Evolutionary conservation across 192 early-diverging fungal genomes (phyloP).

Genomic region (Backusella tarrabulga): DNA sequence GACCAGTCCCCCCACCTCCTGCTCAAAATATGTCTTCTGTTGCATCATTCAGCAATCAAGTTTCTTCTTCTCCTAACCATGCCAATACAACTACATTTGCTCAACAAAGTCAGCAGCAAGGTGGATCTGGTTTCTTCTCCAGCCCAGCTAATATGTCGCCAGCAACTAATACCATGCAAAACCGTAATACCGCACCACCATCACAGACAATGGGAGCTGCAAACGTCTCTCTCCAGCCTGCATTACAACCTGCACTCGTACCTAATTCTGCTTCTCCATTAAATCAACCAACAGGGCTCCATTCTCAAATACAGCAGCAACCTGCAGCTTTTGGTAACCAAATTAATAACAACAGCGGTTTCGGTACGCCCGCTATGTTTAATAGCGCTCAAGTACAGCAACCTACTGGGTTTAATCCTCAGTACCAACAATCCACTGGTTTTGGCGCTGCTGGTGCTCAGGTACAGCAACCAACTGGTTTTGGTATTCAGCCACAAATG

Average conservation of each 20-base stretch:
- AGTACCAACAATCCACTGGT: constrained; percentile 2
- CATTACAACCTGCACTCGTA: neutral
- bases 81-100: neutral
- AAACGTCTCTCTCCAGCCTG: constrained; percentile 4
- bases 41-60: neutral
- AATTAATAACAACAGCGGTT: neutral
- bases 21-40: neutral
- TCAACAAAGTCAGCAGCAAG: neutral
- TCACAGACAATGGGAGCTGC: neutral
- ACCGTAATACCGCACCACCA: neutral
- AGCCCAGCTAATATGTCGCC: constrained; percentile 11
- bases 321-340: neutral
- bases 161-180: neutral
- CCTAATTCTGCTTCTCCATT: neutral
- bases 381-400: neutral
- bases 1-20: constrained; percentile 12
- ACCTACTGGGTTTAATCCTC: constrained; percentile 2
- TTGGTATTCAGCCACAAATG: neutral
- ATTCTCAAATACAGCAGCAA: constrained; percentile 6
- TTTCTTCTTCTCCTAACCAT: neutral
- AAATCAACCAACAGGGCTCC: neutral
- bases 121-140: constrained; percentile 17
- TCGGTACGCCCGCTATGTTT: neutral
- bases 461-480: neutral
- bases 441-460: neutral